These are phyloP conservation scores for Neurospora sp. DNA, from an alignment of 495 filamentous ascomycete species.

Conservation along the genomic window DNA sequence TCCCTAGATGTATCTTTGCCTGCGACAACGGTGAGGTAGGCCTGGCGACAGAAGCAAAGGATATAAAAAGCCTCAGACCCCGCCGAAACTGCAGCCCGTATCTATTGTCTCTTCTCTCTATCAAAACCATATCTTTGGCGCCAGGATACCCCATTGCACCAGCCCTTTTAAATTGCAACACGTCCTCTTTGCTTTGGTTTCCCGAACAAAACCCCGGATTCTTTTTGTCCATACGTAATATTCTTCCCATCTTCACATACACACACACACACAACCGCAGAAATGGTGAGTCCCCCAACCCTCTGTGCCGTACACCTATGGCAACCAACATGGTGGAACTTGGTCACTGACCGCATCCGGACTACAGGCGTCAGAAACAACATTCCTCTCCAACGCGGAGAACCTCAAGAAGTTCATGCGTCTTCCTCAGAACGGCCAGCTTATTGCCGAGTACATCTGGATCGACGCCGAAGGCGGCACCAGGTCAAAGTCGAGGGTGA, in stretches of 20 bases:
- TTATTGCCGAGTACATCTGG: slow-evolving; percentile 92
- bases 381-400: slow-evolving; percentile 9
- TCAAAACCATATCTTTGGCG: background rate
- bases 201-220: background rate
- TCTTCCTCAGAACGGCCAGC: slow-evolving; percentile 75
- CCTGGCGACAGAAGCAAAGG: slow-evolving; percentile 2
- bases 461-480: slow-evolving; percentile 70
- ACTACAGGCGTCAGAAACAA: slow-evolving; percentile 2
- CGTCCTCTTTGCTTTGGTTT: background rate
- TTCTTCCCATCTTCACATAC: background rate
- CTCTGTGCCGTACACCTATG: background rate
- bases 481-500: slow-evolving; percentile 88
- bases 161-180: slow-evolving; percentile 2
- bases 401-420: slow-evolving; percentile 76
- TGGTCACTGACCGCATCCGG: background rate
- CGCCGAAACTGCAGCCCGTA: background rate
- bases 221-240: slow-evolving; percentile 1
- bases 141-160: slow-evolving; percentile 2
- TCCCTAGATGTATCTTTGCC: background rate
- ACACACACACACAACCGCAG: background rate
- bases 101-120: background rate
- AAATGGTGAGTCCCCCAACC: slow-evolving; percentile 3
- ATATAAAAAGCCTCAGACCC: slow-evolving; percentile 13
- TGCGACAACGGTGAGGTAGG: slow-evolving; percentile 1
- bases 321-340: background rate